Base-by-base conservation (phyloP, 805 yeast genomes). In the Grigorovia yakushimaensis region DNA sequence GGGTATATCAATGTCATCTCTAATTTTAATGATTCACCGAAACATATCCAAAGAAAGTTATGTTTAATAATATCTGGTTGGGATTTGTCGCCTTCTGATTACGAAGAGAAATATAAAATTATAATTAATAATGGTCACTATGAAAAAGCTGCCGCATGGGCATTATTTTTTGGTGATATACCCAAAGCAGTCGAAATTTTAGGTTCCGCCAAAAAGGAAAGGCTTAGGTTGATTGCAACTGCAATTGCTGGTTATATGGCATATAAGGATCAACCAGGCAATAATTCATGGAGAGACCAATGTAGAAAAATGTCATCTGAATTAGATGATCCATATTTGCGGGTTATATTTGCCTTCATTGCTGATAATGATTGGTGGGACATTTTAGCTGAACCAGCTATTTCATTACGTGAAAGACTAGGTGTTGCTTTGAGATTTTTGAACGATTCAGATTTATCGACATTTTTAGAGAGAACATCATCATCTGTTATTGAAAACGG, bases 141-240 rank as follows among this genome's bases (percentile, higher is more conserved):
- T 51, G 95, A 88, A 51, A 82, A 91, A 60, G 98, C 98, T 0
- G 98, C 97, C 1, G 98, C 95, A 0, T 87, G 96, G 95, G 97
- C 97, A 0, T 89, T 88, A 0, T 91, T 91, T 64, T 91, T 87
- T 60, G 96, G 95, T 6, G 86, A 88, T 62, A 84, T 91, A 2
- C 74, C 77, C 2, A 74, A 80, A 44, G 95, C 97, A 0, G 84
- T 89, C 4, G 79, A 78, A 40, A 82, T 88, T n/a, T 68, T 91
- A 46, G 79, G 85, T 0, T 71, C 77, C n/a, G 78, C 95, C 1
- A 80, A 80, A 43, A 81, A 77, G 49, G 88, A 84, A 60, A 69
- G 81, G 46, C 71, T 86, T 42, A 68, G 84, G 44, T 73, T 91
- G 42, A 88, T 91, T 75, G 88, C 96, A 0, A 84, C 98, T 0